Conservation (phyloP, 2,329 filamentous ascomycete genomes). For the Monilinia aucupariae region DNA sequence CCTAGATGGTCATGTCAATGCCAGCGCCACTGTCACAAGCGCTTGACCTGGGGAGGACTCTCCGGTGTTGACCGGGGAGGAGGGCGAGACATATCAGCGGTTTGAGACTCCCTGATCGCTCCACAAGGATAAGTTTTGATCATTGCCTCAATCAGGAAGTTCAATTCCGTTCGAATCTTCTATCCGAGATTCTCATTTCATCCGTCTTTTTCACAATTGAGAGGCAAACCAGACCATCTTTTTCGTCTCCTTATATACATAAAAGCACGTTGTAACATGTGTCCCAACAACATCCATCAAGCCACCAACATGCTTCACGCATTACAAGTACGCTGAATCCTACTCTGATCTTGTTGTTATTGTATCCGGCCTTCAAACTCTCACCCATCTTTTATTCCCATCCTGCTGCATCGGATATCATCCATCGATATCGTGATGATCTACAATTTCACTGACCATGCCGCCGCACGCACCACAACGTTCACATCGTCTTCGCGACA, state of each 20-base stretch:
- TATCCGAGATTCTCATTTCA: conserved; percentile 4
- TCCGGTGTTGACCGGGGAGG: neutral
- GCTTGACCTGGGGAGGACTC: conserved; percentile 2
- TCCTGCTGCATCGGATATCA: neutral
- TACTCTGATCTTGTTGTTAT: neutral
- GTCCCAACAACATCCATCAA: neutral
- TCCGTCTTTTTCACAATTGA: neutral
- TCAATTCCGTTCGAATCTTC: neutral
- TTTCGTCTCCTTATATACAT: neutral
- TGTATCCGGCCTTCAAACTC: neutral
- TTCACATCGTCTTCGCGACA: conserved; percentile 7
- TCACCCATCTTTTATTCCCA: neutral
- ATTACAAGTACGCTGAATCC: neutral
- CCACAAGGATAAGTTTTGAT: conserved; percentile 11
- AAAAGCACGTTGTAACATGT: neutral
- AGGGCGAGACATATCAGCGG: neutral
- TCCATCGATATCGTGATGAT: conserved; percentile 1
- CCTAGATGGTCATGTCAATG: neutral
- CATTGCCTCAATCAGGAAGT: conserved; percentile 11
- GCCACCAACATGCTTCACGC: conserved; percentile 10
- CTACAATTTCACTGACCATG: conserved; percentile 7
- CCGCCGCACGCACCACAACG: conserved; percentile 11
- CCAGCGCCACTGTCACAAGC: neutral
- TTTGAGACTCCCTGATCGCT: neutral
- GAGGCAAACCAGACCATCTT: neutral